Evolutionary conservation across 2,329 filamentous ascomycete species (phyloP), one percentile per base, ranked within the genome.

Genomic region (Epichloe hybrida): DNA sequence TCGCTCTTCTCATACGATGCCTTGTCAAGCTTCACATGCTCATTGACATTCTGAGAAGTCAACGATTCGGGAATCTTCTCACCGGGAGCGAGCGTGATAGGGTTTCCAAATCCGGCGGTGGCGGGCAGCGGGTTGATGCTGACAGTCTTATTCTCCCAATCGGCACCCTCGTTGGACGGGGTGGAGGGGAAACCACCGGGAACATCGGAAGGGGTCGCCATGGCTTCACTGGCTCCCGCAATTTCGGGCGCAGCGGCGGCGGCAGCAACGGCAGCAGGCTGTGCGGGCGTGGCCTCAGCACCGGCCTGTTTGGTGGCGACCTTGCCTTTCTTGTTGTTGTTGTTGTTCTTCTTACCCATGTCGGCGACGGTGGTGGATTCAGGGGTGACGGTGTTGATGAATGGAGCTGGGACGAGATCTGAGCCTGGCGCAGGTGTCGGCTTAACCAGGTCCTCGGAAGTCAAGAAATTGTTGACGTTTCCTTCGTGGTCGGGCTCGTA

Each of bases 381-480:
- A 52, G 87, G 84, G 37, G 80, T 77, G 53, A 80, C 83, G 48
- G 81, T 83, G 58, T 81, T 86, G 65, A 85, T 77, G 53, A 77
- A 69, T 52, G 75, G 70, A 43, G 73, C 70, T 51, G 74, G 63
- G 48, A 72, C 42, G 36, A 47, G 46, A 48, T 12, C 37, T 37
- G 46, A 46, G 23, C 34, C 39, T 36, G 47, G 35, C 37, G 27
- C 21, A 9, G 34, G 40, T 9, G 48, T 23, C 13, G 57, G 71
- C 66, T 58, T 66, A 54, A 67, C 58, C 49, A 95, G 84, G 63
- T 88, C 77, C 55, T 88, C 79, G 52, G 85, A 81, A 40, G 79
- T 78, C 52, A 98, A 78, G 56, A 96, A 81, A 80, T 97, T 97
- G 77, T 97, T 97, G 61, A 89, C 75, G 76, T 91, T 95, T 62